Evolutionary conservation across 164 flowering plant genomes (phyloP).

Genomic region (Magnolia sinica): DNA sequence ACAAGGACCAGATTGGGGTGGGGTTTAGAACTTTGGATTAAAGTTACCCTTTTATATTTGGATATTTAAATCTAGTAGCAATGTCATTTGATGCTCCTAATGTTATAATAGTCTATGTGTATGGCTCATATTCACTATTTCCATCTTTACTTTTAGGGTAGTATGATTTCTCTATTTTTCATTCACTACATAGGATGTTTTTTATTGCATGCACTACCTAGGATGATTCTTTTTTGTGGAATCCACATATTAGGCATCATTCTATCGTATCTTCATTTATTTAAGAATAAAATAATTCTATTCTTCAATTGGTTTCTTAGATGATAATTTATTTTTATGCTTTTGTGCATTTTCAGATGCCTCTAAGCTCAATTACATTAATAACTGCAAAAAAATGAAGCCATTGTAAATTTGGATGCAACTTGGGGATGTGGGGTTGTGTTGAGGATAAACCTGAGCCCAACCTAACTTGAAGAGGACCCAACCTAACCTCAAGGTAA

Average conservation of each 20-base stretch:
- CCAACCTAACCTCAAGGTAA: too few species aligned
- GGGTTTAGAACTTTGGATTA: background rate
- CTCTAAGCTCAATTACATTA: slow-evolving; percentile 76
- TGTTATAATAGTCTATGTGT: too few species aligned
- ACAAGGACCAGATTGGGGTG: background rate
- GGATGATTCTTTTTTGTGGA: background rate
- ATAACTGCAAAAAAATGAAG: slow-evolving; percentile 79
- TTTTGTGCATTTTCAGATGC: slow-evolving; percentile 26
- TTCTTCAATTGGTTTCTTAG: background rate
- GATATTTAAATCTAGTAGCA: background rate
- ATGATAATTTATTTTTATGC: background rate
- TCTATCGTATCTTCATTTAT: background rate
- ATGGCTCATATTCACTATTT: too few species aligned
- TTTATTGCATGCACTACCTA: background rate
- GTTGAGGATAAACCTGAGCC: too few species aligned
- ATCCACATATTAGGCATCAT: background rate
- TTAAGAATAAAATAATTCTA: background rate
- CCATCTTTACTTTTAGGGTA: too few species aligned
- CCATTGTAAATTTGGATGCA: slow-evolving; percentile 56
- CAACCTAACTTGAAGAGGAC: too few species aligned
- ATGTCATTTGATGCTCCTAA: background rate
- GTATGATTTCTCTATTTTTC: too few species aligned
- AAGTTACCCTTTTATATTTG: background rate
- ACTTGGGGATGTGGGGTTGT: too few species aligned
- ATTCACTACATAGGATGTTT: too few species aligned